These are phyloP conservation scores for Calonectria fujianensis DNA, from an alignment of 2,329 filamentous ascomycete species.

Conservation along the genomic window DNA sequence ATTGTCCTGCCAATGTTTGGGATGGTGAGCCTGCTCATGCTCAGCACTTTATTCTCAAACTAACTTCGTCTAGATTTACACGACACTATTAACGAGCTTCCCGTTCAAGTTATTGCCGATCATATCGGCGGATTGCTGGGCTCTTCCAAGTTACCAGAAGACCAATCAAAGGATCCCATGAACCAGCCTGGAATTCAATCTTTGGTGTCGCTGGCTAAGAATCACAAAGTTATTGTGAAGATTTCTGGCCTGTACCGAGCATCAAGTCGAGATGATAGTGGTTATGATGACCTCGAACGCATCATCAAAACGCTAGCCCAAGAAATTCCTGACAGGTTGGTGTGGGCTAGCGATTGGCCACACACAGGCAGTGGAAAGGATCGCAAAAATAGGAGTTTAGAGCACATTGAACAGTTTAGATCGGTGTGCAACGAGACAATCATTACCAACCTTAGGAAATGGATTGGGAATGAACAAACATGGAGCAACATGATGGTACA, in stretches of 20 bases:
- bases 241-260: constrained; percentile 17
- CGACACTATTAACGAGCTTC: constrained; percentile 12
- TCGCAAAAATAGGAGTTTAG: background rate
- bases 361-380: constrained; percentile 25
- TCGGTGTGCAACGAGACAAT: constrained; percentile 19
- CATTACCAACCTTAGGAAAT: constrained; percentile 4
- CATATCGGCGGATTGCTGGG: constrained; percentile 26
- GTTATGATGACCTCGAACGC: constrained; percentile 19
- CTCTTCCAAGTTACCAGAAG: background rate
- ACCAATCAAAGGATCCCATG: background rate
- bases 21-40: background rate
- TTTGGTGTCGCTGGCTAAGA: constrained; percentile 9
- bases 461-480: constrained; percentile 19
- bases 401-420: constrained; percentile 23
- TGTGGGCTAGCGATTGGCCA: constrained; percentile 31
- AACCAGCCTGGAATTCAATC: constrained; percentile 27
- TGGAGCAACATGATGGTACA: constrained; percentile 26
- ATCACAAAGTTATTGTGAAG: constrained; percentile 27
- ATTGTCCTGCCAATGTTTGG: constrained; percentile 29
- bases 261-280: background rate
- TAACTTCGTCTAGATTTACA: constrained; percentile 6
- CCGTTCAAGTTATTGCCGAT: constrained; percentile 30
- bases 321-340: background rate
- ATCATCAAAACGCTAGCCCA: constrained; percentile 8
- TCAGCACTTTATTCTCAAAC: background rate